These are phyloP conservation scores for Phytophthora tentaculata DNA, from an alignment of 352 stramenopile genomes.

Conservation along the genomic window DNA sequence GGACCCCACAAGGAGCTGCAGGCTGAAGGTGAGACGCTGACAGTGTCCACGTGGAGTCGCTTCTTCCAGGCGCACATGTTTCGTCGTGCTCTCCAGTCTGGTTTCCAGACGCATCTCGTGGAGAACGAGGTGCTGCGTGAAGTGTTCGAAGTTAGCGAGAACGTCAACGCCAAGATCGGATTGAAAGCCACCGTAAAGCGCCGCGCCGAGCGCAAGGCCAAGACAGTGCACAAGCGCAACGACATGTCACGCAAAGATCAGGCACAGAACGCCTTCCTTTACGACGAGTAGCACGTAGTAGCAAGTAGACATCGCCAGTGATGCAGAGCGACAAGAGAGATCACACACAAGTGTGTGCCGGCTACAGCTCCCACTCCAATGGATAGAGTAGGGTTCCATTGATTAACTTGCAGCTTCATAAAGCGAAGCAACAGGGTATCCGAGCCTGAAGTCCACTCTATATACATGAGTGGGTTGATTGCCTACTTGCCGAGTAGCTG, in stretches of 20 bases:
- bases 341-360: no score
- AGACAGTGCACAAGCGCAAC: slow-evolving; percentile 63
- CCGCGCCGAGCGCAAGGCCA: slow-evolving; percentile 54
- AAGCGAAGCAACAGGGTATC: no score
- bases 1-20: slow-evolving; percentile 64
- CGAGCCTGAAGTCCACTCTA: slow-evolving; percentile 13
- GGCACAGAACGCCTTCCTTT: slow-evolving; percentile 73
- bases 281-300: slow-evolving; percentile 58
- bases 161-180: slow-evolving; percentile 48
- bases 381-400: no score
- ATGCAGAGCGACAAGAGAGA: no score
- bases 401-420: no score
- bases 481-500: slow-evolving; percentile 73
- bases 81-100: slow-evolving; percentile 53
- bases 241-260: slow-evolving; percentile 58
- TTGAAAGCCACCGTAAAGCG: slow-evolving; percentile 58
- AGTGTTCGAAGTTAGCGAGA: slow-evolving; percentile 68
- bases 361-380: no score
- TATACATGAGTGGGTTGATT: neutral
- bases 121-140: slow-evolving; percentile 66
- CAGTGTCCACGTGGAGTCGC: slow-evolving; percentile 61
- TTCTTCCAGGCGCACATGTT: slow-evolving; percentile 76
- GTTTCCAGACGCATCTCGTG: slow-evolving; percentile 65
- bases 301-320: no score
- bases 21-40: slow-evolving; percentile 56